These are phyloP conservation scores for Eremothecium coryli DNA, from an alignment of 1,139 yeast species.

Conservation along the genomic window DNA sequence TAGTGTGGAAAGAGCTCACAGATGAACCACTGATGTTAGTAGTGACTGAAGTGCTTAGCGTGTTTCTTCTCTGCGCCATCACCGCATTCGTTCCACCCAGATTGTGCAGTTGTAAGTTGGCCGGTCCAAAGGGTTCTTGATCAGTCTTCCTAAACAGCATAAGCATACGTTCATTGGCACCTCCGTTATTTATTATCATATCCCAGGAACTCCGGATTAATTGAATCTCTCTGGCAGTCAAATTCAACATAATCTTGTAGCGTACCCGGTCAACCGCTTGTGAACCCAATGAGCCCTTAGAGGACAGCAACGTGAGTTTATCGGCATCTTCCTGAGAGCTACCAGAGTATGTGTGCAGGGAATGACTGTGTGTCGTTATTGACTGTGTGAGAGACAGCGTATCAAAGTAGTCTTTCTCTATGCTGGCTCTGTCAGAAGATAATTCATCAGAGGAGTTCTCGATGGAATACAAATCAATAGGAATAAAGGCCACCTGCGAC, in stretches of 20 bases:
- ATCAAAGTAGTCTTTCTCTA: conserved; percentile 6
- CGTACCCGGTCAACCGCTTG: conserved; percentile 15
- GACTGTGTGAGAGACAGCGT: conserved; percentile 4
- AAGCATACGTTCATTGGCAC: too few species aligned
- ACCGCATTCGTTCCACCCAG: too few species aligned
- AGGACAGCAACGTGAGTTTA: conserved; percentile 9
- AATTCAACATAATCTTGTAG: conserved; percentile 27
- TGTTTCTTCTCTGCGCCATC: too few species aligned
- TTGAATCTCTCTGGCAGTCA: conserved; percentile 33
- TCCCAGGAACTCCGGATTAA: conserved; percentile 37
- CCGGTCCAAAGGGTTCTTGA: too few species aligned
- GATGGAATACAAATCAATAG: conserved; percentile 14
- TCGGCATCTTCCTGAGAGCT: conserved; percentile 9
- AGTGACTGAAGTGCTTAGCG: too few species aligned
- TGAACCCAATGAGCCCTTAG: conserved; percentile 10
- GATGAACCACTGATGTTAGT: too few species aligned
- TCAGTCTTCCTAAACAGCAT: conserved; percentile 12
- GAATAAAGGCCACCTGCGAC: conserved; percentile 19
- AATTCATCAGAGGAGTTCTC: conserved; percentile 7
- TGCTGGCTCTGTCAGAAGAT: conserved; percentile 3
- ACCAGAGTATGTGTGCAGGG: background rate
- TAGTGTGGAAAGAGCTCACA: too few species aligned
- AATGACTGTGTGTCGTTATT: background rate
- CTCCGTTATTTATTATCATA: too few species aligned
- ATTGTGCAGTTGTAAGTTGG: too few species aligned